These are phyloP conservation scores for Dioscorea dumetorum DNA, from an alignment of 106 monocot genomes.

Conservation along the genomic window DNA sequence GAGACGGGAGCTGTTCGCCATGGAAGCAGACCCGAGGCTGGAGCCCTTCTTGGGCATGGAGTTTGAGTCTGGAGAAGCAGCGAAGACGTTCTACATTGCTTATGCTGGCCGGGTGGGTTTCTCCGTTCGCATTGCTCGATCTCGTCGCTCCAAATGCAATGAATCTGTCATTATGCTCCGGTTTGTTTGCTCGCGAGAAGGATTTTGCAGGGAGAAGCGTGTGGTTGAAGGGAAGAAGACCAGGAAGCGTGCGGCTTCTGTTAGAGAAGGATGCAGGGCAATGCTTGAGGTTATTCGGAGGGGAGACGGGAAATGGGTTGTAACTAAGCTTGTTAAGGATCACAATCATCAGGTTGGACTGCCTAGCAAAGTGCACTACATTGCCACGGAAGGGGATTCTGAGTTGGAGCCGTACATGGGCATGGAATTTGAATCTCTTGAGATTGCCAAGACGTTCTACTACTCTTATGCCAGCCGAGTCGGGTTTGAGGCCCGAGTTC, in stretches of 20 bases:
- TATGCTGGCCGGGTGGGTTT: slow-evolving; percentile 69
- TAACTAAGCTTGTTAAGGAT: slow-evolving; percentile 69
- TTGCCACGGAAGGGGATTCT: slow-evolving; percentile 57
- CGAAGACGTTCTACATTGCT: slow-evolving; percentile 75
- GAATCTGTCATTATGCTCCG: slow-evolving; percentile 74
- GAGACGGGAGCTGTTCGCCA: slow-evolving; percentile 46
- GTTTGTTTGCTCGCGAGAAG: slow-evolving; percentile 72
- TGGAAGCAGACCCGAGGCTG: slow-evolving; percentile 39
- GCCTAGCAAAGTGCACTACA: slow-evolving; percentile 72
- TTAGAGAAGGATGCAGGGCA: slow-evolving; percentile 73
- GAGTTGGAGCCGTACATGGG: slow-evolving; percentile 63
- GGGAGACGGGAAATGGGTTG: slow-evolving; percentile 56
- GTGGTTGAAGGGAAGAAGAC: slow-evolving; percentile 58
- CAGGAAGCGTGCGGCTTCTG: slow-evolving; percentile 56
- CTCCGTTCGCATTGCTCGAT: slow-evolving; percentile 59
- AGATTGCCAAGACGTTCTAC: slow-evolving; percentile 63
- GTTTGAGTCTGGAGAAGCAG: slow-evolving; percentile 71
- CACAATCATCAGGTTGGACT: slow-evolving; percentile 72
- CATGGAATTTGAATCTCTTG: slow-evolving; percentile 75
- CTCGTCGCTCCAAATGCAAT: slow-evolving; percentile 59
- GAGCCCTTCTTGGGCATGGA: slow-evolving; percentile 72
- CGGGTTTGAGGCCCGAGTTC: slow-evolving; percentile 75
- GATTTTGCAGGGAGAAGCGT: slow-evolving; percentile 57
- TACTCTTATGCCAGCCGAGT: slow-evolving; percentile 67
- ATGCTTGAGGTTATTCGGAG: slow-evolving; percentile 72